Percentiles rank a stretch among this genome's conserved stretches.
These are phyloP conservation scores for Pseudotsuga menziesii DNA, from an alignment of 75 land plant genomes.

Conservation along the genomic window DNA sequence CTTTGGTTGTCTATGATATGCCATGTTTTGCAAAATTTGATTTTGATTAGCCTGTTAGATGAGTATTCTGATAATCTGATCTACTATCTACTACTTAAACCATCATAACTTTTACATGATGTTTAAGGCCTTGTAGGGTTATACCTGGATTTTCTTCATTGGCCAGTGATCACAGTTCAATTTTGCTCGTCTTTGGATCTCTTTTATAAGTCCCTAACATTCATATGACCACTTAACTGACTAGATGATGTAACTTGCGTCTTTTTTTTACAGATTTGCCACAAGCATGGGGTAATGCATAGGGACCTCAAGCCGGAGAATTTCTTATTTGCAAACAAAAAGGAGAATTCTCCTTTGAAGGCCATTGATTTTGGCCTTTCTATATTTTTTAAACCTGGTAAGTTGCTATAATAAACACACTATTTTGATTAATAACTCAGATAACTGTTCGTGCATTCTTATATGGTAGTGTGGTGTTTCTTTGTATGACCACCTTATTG, in stretches of 20 bases:
- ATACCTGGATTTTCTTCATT: not conserved
- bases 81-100: too few relatives aligned
- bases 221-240: not conserved
- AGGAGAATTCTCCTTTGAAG: constrained; percentile 47
- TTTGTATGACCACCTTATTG: not conserved
- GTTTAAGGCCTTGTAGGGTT: not conserved
- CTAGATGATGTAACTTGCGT: not conserved
- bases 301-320: constrained; percentile 76
- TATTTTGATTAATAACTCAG: not conserved
- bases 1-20: not conserved
- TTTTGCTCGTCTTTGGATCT: not conserved
- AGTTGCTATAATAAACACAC: not conserved
- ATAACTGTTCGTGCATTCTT: not conserved
- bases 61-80: too few relatives aligned
- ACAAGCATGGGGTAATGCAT: constrained; percentile 74
- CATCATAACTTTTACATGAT: not conserved
- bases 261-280: constrained; percentile 41
- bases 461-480: not conserved
- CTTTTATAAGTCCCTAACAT: not conserved
- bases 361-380: constrained; percentile 80
- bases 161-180: not conserved
- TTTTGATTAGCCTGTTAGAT: too few relatives aligned
- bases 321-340: constrained; percentile 47
- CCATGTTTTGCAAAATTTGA: too few relatives aligned
- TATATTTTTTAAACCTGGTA: constrained; percentile 61